phyloP scores from a whole-genome alignment of 768 basidiomycete genomes.

The Suillus paluster region DNA sequence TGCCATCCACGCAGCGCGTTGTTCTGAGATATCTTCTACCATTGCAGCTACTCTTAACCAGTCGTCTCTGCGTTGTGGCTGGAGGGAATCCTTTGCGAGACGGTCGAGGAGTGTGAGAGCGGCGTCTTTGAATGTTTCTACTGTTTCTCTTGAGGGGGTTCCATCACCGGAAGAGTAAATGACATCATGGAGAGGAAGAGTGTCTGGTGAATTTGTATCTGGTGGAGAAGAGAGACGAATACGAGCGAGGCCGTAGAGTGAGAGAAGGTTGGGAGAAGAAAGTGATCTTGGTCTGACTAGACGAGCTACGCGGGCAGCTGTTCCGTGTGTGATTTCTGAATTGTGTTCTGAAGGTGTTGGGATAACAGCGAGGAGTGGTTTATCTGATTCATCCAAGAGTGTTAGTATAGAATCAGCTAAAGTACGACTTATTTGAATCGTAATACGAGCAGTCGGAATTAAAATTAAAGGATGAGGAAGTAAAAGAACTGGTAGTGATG shows the following conservation, averaged over 20 bases:
- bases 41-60: constrained; percentile 72
- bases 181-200: constrained; percentile 47
- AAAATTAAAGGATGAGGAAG: constrained; percentile 76
- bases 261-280: constrained; percentile 52
- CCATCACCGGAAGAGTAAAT: constrained; percentile 47
- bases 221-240: constrained; percentile 54
- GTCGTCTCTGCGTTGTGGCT: constrained; percentile 60
- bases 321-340: constrained; percentile 57
- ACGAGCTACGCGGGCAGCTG: constrained; percentile 72
- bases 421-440: constrained; percentile 63
- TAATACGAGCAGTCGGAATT: constrained; percentile 72
- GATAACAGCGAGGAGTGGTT: constrained; percentile 63
- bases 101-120: constrained; percentile 71
- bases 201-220: constrained; percentile 32
- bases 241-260: constrained; percentile 73
- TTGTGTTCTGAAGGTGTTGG: constrained; percentile 53
- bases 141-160: constrained; percentile 54
- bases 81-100: constrained; percentile 48
- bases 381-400: constrained; percentile 70
- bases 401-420: constrained; percentile 69
- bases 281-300: constrained; percentile 64
- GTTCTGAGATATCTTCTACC: constrained; percentile 72
- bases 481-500: constrained; percentile 68
- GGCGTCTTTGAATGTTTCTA: constrained; percentile 71
- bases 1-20: constrained; percentile 73